Conservation (phyloP, 2,329 filamentous ascomycete genomes). For the Tolypocladium nubicola region DNA sequence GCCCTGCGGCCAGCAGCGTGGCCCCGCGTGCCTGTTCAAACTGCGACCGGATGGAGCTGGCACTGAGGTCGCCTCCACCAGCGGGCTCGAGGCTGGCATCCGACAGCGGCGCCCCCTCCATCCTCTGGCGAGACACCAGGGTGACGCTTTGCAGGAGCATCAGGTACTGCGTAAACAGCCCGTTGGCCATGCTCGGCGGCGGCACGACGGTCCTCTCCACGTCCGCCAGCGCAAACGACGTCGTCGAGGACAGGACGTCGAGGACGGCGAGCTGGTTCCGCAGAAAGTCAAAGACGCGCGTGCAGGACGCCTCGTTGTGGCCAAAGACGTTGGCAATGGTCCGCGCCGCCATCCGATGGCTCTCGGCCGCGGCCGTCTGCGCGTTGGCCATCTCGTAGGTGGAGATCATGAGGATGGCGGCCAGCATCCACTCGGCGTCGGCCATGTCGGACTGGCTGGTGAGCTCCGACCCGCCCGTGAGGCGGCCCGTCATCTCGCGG, state of each 20-base stretch:
- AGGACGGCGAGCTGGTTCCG: constrained; percentile 17
- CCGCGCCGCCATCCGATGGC: constrained; percentile 16
- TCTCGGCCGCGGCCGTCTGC: constrained; percentile 13
- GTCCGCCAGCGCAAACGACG: constrained; percentile 14
- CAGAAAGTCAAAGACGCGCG: constrained; percentile 15
- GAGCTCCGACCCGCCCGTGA: constrained; percentile 11
- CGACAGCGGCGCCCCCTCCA: not conserved
- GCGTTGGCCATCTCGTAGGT: constrained; percentile 19
- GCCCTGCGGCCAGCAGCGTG: constrained; percentile 15
- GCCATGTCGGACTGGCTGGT: constrained; percentile 11
- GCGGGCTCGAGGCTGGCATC: not conserved
- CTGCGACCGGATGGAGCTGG: constrained; percentile 3
- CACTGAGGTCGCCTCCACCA: not conserved
- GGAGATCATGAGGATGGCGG: constrained; percentile 18
- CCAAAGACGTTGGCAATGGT: constrained; percentile 18
- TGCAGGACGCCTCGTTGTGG: constrained; percentile 7
- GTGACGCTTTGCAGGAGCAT: constrained; percentile 9
- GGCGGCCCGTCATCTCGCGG: constrained; percentile 12
- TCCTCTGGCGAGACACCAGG: constrained; percentile 6
- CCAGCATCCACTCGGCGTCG: constrained; percentile 19
- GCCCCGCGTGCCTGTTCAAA: constrained; percentile 16
- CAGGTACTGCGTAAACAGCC: constrained; percentile 16
- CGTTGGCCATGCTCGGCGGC: constrained; percentile 8
- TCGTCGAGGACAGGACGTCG: constrained; percentile 15
- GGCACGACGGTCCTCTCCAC: constrained; percentile 12